phyloP scores from a whole-genome alignment of 176 grass and related monocot genomes.

The Alloteropsis semialata region DNA sequence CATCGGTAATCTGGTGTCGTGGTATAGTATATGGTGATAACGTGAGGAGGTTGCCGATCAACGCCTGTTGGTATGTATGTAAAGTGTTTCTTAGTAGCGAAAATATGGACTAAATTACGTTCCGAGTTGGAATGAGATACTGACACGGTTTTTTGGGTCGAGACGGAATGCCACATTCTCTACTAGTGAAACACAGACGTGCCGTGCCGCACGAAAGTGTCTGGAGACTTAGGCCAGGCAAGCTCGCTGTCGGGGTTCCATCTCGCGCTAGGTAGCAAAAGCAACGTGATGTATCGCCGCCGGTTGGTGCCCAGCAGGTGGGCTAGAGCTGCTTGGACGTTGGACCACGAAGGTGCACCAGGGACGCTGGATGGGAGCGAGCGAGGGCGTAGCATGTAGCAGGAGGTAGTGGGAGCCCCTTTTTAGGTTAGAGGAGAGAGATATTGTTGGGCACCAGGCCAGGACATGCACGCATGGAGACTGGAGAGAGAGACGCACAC shows the following conservation, averaged over 20 bases:
- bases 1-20: too few species aligned
- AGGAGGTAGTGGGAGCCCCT: constrained; percentile 7
- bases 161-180: too few species aligned
- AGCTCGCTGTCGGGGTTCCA: neutral
- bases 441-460: neutral
- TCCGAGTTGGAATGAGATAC: too few species aligned
- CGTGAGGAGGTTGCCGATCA: too few species aligned
- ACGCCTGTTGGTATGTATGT: too few species aligned
- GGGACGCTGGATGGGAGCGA: neutral
- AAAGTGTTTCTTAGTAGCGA: too few species aligned
- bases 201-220: neutral
- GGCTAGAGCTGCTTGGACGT: neutral
- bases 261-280: constrained; percentile 26
- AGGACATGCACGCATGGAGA: neutral
- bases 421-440: constrained; percentile 21
- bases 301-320: constrained; percentile 7
- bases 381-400: neutral
- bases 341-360: neutral
- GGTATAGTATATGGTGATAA: too few species aligned
- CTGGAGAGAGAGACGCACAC: neutral
- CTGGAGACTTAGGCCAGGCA: neutral
- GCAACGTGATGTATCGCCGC: neutral
- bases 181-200: too few species aligned
- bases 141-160: too few species aligned
- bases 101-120: too few species aligned